A percentile compares a stretch with the other conserved stretches of the same genome.
Evolutionary conservation across 1,139 yeast genomes (phyloP).

Genomic region (Sugiyamaella xylanicola): DNA sequence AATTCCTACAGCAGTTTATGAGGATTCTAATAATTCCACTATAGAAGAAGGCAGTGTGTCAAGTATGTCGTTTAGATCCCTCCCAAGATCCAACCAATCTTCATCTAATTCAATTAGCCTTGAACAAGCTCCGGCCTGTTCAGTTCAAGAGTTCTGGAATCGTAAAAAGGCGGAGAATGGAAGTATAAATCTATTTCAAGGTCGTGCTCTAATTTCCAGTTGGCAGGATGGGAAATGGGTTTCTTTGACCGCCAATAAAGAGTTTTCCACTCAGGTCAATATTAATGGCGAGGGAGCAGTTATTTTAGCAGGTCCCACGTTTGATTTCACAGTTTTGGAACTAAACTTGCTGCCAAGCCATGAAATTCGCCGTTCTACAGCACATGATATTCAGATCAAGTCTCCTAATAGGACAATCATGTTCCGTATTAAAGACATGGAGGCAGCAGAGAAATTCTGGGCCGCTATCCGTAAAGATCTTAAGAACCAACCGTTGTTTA

Average conservation of each 20-base stretch:
- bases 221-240: slow-evolving; percentile 32
- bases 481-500: slow-evolving; percentile 30
- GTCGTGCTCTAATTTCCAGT: slow-evolving; percentile 28
- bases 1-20: slow-evolving; percentile 19
- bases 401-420: slow-evolving; percentile 33
- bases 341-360: slow-evolving; percentile 28
- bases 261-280: slow-evolving; percentile 28
- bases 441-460: slow-evolving; percentile 35
- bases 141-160: slow-evolving; percentile 21
- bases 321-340: slow-evolving; percentile 20
- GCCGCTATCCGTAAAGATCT: slow-evolving; percentile 35
- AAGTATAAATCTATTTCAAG: slow-evolving; percentile 26
- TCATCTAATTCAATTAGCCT: slow-evolving; percentile 14
- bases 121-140: slow-evolving; percentile 16
- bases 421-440: slow-evolving; percentile 35
- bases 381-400: slow-evolving; percentile 38
- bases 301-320: slow-evolving; percentile 22
- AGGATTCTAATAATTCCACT: slow-evolving; percentile 22
- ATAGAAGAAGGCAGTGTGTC: slow-evolving; percentile 20
- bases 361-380: slow-evolving; percentile 34
- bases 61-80: slow-evolving; percentile 21
- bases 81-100: slow-evolving; percentile 20
- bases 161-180: slow-evolving; percentile 15
- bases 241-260: slow-evolving; percentile 24
- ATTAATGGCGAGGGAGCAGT: slow-evolving; percentile 33